Base-by-base conservation (phyloP, 495 filamentous ascomycete genomes). In the Hyphodiscus hymeniophilus region DNA sequence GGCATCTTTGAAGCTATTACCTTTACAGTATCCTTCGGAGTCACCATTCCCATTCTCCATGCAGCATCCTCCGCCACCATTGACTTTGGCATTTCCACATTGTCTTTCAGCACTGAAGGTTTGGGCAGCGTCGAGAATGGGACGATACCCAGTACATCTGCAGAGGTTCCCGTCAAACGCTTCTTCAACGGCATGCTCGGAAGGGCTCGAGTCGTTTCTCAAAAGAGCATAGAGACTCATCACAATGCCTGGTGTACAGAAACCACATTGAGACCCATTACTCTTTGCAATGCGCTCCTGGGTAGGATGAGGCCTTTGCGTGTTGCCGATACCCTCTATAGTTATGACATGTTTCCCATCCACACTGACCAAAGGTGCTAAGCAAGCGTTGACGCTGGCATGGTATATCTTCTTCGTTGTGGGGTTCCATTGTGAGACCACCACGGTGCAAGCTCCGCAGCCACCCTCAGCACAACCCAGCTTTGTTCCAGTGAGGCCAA, bases 341-440 rank as follows among this genome's bases (percentile, higher is more conserved):
- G 92, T 98, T 56, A 98, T 90, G 52, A 98, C 90, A 75, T 98
- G 92, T 65, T 98, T 98, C 20, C 92, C 92, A 66, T 96, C 92
- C 12, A 98, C 77, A 51, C 88, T 91, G 24, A 89, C 82, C 42
- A 98, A 71, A 0, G 92, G 92, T 12, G 91, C 91, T 26, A 98
- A 74, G 61, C 92, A 98, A 34, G 92, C 92, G 61, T 97, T 97
- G 44, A 95, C 85, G 43, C 56, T 59, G 7, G 56, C 56, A 50
- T 97, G 89, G 58, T 95, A 94, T 48, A 96, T 81, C 57, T 83
- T 75, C 60, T 82, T 85, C 36, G 88, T 94, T 7, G 91, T 96
- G 13, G 87, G 87, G 63, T 95, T 96, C 56, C 84, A 81, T 63
- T 95, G 89, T 13, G 86, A 92, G 20, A 98, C 75, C 24, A 97